Conservation (phyloP, 495 filamentous ascomycete species). For the Penicillium cosmopolitanum region DNA sequence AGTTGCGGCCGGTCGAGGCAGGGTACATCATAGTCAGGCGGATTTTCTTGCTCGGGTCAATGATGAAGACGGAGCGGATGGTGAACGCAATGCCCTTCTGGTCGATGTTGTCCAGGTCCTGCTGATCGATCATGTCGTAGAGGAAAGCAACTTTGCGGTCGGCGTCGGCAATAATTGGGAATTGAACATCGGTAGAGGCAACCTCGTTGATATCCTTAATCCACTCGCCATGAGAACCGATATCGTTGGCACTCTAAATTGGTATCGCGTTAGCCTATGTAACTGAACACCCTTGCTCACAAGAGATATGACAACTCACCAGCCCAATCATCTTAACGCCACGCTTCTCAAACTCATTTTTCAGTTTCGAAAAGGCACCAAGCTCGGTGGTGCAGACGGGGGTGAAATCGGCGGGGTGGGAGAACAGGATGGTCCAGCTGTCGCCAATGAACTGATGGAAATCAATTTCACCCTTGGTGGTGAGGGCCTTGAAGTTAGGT, state of each 20-base stretch:
- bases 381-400: slow-evolving; percentile 74
- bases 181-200: slow-evolving; percentile 74
- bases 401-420: slow-evolving; percentile 72
- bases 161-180: slow-evolving; percentile 98
- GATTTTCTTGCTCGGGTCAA: slow-evolving; percentile 98
- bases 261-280: slow-evolving; percentile 53
- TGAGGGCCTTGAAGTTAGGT: slow-evolving; percentile 68
- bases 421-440: slow-evolving; percentile 69
- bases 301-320: slow-evolving; percentile 28
- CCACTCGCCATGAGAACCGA: slow-evolving; percentile 68
- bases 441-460: slow-evolving; percentile 63
- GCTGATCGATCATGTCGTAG: slow-evolving; percentile 96
- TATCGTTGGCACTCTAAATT: slow-evolving; percentile 46
- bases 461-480: slow-evolving; percentile 68
- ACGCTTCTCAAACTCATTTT: slow-evolving; percentile 62
- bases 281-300: background rate
- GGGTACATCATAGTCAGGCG: slow-evolving; percentile 96
- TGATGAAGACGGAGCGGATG: slow-evolving; percentile 98
- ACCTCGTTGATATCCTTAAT: slow-evolving; percentile 98
- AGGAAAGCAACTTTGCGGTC: slow-evolving; percentile 86
- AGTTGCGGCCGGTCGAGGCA: slow-evolving; percentile 95
- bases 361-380: slow-evolving; percentile 67
- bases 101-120: slow-evolving; percentile 86
- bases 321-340: slow-evolving; percentile 71
- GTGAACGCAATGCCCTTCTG: slow-evolving; percentile 97